Conservation (phyloP, 257 asterid species). For the Rehmannia glutinosa region DNA sequence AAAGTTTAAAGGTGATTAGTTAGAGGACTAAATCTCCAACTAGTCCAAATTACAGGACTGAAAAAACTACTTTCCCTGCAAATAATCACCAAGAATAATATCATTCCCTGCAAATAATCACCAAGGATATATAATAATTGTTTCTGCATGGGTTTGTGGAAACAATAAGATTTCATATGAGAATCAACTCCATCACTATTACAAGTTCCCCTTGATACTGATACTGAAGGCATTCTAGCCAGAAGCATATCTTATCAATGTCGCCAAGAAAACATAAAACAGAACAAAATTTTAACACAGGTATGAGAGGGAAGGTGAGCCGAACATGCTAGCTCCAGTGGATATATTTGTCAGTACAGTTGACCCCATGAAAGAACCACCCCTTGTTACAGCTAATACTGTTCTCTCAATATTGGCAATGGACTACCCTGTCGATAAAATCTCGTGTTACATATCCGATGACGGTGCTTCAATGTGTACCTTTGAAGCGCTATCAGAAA, state of each 20-base stretch:
- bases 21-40: no score
- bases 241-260: not conserved
- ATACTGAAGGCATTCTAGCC: no score
- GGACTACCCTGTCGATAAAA: conserved; percentile 91
- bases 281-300: conserved; percentile 35
- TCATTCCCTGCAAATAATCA: no score
- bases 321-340: conserved; percentile 76
- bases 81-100: no score
- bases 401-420: conserved; percentile 87
- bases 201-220: no score
- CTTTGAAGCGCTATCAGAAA: conserved; percentile 87
- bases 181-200: not conserved
- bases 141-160: no score
- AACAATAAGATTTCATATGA: not conserved
- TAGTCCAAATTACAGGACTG: no score
- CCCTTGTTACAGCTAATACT: conserved; percentile 88
- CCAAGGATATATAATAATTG: no score
- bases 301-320: conserved; percentile 94
- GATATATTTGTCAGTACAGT: conserved; percentile 93
- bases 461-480: conserved; percentile 99
- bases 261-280: not conserved
- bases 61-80: no score
- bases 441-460: conserved; percentile 90
- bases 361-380: conserved; percentile 95
- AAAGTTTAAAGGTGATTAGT: no score